phyloP scores from a whole-genome alignment of 2,329 filamentous ascomycete genomes.

The Epichloe sp. region DNA sequence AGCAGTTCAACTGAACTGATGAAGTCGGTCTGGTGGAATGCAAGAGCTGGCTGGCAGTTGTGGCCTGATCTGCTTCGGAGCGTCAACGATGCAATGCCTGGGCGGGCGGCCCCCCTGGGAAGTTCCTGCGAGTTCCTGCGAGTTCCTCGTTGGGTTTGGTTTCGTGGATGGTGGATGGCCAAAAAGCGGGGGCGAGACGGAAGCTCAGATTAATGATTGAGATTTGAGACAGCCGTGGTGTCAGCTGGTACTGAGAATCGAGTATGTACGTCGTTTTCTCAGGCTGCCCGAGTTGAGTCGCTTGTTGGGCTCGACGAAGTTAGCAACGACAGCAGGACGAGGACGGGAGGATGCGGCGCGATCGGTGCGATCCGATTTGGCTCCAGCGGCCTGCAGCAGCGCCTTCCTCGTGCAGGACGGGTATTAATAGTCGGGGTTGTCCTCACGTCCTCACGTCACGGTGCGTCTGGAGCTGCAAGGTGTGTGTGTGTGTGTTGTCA shows the following conservation, averaged over 20 bases:
- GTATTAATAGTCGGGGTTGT: neutral
- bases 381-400: neutral
- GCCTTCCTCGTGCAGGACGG: neutral
- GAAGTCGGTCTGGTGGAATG: neutral
- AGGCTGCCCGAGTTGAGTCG: no score
- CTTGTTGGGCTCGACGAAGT: no score
- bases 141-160: neutral
- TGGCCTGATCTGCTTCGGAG: neutral
- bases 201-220: neutral
- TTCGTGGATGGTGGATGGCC: neutral
- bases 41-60: no score
- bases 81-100: no score
- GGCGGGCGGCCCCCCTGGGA: no score
- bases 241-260: no score
- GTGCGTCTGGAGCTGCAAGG: neutral
- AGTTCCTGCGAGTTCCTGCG: neutral
- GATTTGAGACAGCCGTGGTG: no score
- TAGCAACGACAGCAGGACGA: no score
- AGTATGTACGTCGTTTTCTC: no score
- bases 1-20: neutral
- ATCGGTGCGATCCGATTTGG: neutral
- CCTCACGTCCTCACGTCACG: conserved; percentile 1
- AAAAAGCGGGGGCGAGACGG: neutral
- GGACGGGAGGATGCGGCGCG: neutral
- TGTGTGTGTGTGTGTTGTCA: no score